phyloP scores from a whole-genome alignment of 257 asterid species.

The Jaltomata sinuosa region DNA sequence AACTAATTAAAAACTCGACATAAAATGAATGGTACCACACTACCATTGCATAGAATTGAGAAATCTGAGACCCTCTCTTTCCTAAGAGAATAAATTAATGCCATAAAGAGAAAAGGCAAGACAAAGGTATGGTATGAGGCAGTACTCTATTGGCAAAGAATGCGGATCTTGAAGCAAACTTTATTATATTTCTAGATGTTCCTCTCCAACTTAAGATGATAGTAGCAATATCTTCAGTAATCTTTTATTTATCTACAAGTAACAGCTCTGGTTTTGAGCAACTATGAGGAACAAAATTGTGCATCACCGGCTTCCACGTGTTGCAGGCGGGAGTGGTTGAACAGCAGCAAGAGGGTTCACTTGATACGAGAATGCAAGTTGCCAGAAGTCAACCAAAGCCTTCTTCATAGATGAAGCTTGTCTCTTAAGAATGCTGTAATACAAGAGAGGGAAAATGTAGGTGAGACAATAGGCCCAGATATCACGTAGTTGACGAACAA shows the following conservation, averaged over 20 bases:
- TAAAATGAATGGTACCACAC: neutral
- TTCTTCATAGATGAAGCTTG: slow-evolving; percentile 42
- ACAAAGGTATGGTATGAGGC: neutral
- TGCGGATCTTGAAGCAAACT: neutral
- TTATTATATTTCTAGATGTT: neutral
- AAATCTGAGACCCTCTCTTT: neutral
- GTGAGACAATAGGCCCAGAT: neutral
- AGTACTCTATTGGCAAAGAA: neutral
- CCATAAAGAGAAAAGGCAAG: neutral
- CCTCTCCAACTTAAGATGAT: neutral
- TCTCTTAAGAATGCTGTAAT: slow-evolving; percentile 38
- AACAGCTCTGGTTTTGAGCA: neutral
- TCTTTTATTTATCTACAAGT: neutral
- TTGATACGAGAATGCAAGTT: slow-evolving; percentile 90
- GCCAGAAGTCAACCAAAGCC: slow-evolving; percentile 68
- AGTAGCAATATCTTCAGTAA: neutral
- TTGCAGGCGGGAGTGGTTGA: slow-evolving; percentile 51
- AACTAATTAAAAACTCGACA: neutral
- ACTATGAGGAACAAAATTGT: neutral
- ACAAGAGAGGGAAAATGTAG: neutral
- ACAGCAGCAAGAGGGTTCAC: slow-evolving; percentile 94
- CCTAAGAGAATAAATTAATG: neutral
- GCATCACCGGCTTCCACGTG: slow-evolving; percentile 38
- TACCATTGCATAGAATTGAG: neutral
- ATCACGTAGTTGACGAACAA: neutral